Evolutionary conservation across 768 basidiomycete species (phyloP).

Genomic region (Lactifluus pinguis): DNA sequence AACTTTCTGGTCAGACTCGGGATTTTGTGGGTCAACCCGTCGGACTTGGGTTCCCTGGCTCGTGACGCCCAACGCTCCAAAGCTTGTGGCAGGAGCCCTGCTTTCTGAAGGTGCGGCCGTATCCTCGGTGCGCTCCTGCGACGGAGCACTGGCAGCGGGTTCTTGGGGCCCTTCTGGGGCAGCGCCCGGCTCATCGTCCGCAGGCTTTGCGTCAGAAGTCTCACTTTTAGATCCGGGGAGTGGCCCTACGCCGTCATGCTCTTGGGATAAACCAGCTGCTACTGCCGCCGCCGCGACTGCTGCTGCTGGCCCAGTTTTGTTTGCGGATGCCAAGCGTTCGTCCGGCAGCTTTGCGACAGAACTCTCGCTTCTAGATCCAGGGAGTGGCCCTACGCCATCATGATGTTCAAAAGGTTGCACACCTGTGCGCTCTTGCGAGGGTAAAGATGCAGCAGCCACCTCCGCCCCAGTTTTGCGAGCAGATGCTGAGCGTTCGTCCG

Average conservation of each 20-base stretch:
- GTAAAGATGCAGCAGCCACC: conserved; percentile 22
- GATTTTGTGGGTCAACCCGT: background rate
- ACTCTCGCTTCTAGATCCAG: conserved; percentile 36
- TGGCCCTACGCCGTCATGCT: conserved; percentile 29
- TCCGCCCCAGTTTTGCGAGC: background rate
- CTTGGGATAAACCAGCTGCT: conserved; percentile 19
- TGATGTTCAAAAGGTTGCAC: conserved; percentile 26
- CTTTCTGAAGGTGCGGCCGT: background rate
- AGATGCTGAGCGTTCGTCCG: conserved; percentile 33
- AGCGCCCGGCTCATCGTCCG: conserved; percentile 29
- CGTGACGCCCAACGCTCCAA: background rate
- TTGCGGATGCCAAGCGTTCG: conserved; percentile 26
- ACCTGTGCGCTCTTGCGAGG: conserved; percentile 28
- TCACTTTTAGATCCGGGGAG: conserved; percentile 24
- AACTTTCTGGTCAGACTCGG: background rate
- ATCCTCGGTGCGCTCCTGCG: background rate
- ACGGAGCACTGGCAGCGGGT: background rate
- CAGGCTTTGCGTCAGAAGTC: conserved; percentile 37
- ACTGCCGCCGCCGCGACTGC: too few species aligned
- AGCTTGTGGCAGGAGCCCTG: background rate
- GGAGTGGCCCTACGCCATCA: conserved; percentile 41
- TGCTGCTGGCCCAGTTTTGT: background rate
- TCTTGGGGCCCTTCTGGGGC: background rate
- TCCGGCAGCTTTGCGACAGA: conserved; percentile 43
- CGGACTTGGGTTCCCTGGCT: background rate